Conservation (phyloP, 2,329 filamentous ascomycete genomes). For the Epichloe sylvatica region DNA sequence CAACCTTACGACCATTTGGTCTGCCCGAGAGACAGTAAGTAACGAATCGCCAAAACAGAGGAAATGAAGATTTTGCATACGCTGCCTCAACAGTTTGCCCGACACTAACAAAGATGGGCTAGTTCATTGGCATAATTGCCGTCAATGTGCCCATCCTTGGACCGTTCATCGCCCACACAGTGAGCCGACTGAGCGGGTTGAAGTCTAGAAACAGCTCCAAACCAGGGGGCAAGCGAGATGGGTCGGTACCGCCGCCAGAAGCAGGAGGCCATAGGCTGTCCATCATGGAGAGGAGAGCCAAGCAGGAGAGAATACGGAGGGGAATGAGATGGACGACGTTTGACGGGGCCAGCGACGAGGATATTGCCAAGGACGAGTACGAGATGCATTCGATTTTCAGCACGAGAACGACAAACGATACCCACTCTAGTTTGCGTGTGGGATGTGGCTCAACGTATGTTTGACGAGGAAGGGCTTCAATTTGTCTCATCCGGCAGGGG, state of each 20-base stretch:
- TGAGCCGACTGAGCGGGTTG: slow-evolving; percentile 21
- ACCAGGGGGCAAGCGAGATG: neutral
- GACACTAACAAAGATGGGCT: neutral
- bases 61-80: neutral
- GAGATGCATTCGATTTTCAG: neutral
- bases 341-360: slow-evolving; percentile 19
- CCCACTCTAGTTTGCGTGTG: neutral
- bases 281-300: slow-evolving; percentile 4
- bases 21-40: slow-evolving; percentile 23
- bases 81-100: too few species aligned
- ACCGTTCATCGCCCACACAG: neutral
- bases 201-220: neutral
- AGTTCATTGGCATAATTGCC: slow-evolving; percentile 30
- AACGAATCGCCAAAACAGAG: neutral
- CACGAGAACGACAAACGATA: neutral
- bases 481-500: too few species aligned
- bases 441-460: neutral
- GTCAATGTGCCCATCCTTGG: slow-evolving; percentile 23
- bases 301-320: slow-evolving; percentile 10
- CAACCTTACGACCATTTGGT: slow-evolving; percentile 18
- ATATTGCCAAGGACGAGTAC: slow-evolving; percentile 13
- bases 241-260: neutral
- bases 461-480: neutral
- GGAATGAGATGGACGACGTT: slow-evolving; percentile 5
- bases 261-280: neutral